phyloP scores from a whole-genome alignment of 129 eudicot species.

The Centrapalus pauciflorus region DNA sequence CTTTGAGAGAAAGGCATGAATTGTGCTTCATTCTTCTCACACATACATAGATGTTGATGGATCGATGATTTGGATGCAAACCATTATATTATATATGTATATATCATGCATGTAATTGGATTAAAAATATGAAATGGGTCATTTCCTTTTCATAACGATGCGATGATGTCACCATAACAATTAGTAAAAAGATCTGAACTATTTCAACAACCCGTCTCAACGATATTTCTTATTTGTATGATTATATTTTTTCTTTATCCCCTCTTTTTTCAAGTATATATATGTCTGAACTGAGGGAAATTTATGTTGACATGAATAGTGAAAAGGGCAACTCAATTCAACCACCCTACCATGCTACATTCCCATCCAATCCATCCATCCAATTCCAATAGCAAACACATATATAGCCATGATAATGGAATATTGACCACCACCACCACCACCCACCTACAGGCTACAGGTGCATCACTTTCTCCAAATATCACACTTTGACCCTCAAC shows the following conservation, averaged over 20 bases:
- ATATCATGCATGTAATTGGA: background rate
- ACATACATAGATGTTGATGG: too few relatives aligned
- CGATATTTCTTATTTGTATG: background rate
- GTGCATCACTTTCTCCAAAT: slow-evolving; percentile 10
- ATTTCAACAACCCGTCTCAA: too few relatives aligned
- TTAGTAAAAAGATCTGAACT: too few relatives aligned
- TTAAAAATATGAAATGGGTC: background rate
- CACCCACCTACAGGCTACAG: slow-evolving; percentile 15
- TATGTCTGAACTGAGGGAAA: slow-evolving; percentile 3
- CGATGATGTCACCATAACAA: slow-evolving; percentile 19
- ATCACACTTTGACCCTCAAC: slow-evolving; percentile 16
- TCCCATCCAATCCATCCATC: slow-evolving; percentile 18
- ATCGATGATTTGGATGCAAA: background rate
- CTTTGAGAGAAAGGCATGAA: slow-evolving; percentile 13
- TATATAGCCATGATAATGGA: slow-evolving; percentile 25
- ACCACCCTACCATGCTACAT: slow-evolving; percentile 7
- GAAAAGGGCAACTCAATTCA: slow-evolving; percentile 10
- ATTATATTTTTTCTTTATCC: background rate
- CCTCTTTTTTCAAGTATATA: background rate
- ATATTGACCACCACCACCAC: slow-evolving; percentile 31
- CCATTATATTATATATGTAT: background rate
- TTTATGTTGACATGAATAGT: slow-evolving; percentile 8
- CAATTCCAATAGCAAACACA: slow-evolving; percentile 18
- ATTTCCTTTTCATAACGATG: background rate
- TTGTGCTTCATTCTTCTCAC: slow-evolving; percentile 10